phyloP scores from a whole-genome alignment of 129 eudicot genomes.

The Lonicera japonica region DNA sequence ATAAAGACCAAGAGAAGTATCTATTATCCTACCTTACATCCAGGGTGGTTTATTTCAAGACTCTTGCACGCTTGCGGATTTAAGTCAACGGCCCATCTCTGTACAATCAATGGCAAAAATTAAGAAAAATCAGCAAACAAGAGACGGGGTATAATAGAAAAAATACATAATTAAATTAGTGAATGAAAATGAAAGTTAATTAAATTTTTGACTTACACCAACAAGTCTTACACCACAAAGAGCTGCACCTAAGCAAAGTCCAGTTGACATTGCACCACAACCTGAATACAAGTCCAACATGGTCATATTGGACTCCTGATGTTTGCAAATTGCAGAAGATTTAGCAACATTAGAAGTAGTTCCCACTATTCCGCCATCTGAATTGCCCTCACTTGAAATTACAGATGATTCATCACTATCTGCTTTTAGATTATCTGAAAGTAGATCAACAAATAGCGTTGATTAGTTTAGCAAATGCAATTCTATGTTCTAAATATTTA shows the following conservation, averaged over 20 bases:
- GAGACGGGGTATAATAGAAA: background rate
- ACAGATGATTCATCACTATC: constrained; percentile 18
- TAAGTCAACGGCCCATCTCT: constrained; percentile 59
- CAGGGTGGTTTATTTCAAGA: constrained; percentile 37
- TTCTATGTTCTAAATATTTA: background rate
- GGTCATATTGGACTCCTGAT: constrained; percentile 13
- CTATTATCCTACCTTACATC: constrained; percentile 30
- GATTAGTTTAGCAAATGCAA: background rate
- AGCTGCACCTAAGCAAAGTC: constrained; percentile 44
- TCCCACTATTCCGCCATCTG: constrained; percentile 15
- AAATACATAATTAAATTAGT: background rate
- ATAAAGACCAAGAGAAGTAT: background rate
- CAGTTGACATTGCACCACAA: constrained; percentile 66
- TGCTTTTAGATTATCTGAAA: constrained; percentile 12
- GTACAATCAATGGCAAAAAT: background rate
- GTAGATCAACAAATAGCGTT: background rate
- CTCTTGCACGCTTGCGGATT: constrained; percentile 40
- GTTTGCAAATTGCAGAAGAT: background rate
- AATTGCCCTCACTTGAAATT: constrained; percentile 23
- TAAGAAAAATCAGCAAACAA: background rate
- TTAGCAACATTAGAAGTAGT: constrained; percentile 3
- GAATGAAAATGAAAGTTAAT: background rate
- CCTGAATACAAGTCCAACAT: constrained; percentile 51
- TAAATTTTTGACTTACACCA: constrained; percentile 26
- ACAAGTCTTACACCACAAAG: constrained; percentile 33